Base-by-base conservation (phyloP, 208 protist species). In the Phytomonas sp. region DNA sequence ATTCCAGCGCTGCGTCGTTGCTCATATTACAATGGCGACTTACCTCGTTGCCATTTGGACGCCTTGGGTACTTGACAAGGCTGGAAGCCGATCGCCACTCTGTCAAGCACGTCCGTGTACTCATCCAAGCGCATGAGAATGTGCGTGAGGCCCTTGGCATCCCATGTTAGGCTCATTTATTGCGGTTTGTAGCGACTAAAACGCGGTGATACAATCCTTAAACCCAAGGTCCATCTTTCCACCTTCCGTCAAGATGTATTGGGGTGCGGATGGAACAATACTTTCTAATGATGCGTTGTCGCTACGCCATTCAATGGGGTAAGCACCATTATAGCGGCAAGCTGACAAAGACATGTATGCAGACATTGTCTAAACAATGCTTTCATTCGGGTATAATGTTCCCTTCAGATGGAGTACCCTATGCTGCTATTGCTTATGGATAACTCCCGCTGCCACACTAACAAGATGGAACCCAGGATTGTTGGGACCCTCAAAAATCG, bases 1-100 rank as follows among this genome's bases (percentile, higher is more conserved):
- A 33, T 37, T 17, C 70, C 6, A 74, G 33, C 6, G 43, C 62
- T 30, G 62, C 63, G 36, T 63, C 71, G 28, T 68, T 51, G 43
- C 60, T 33, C 71, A 60, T 26, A 60, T 43, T 28, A 34, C 33
- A 34, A 34, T 34, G 33, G 26, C 53, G 8, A 23, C 53, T 5
- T 60, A 7, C 60, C 37, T 37, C 4, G 34, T 11, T 29, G 68
- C 63, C 34, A 51, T 33, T 33, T 59, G 4, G 26, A 31, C 26
- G 6, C 28, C 68, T 31, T 67, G 62, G 20, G 46, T 23, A 56
- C 46, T 20, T 56, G 46, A 26, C 46, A 56, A 46, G 46, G 11
- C 46, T 56, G 0, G 46, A 56, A 56, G 23, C 46, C 6, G 17
- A 4, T 7, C 20, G 20, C 20, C 46, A 8, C 20, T 56, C 13